Base-by-base conservation (phyloP, 371 early-diverging fungal genomes). In the Mucor lusitanicus region DNA sequence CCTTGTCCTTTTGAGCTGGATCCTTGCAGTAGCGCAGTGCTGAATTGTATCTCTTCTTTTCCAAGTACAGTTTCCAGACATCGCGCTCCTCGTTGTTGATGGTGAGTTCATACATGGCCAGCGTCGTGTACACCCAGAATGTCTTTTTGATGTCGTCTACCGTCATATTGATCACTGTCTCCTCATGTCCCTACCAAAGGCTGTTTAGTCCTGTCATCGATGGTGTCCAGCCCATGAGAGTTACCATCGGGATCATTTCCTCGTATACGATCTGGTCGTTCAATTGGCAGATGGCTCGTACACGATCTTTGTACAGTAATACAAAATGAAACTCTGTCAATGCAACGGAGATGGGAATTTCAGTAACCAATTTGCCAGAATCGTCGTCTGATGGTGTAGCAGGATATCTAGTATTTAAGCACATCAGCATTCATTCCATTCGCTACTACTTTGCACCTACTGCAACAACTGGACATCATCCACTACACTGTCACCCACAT, bases 31-130 rank as follows among this genome's bases (percentile, higher is more conserved):
- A 91, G 40, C 87, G 79, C 33, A 94, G 73, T 3, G 96, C 95
- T 15, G 82, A 76, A 25, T 92, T 91, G 68, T 91, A 97, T 63
- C 87, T 77, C 48, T 85, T 85, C 64, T 89, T 87, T 44, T 87
- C 81, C 44, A 98, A 80, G 67, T 92, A 95, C 0, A 95, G 79
- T 19, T 88, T 85, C 99, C 99, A 98, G 3, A 97, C 91, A 70
- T 97, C 91, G 5, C 96, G 87, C 61, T 95, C 95, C 75, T 98
- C 98, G 53, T 94, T 91, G 1, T 88, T 89, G 40, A 95, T 86
- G 17, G 94, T 84, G 11, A 97, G 81, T 74, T 98, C 97, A 67
- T 90, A 94, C 42, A 98, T 88, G 2, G 90, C 79, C 15, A 74
- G 64, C 5, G 87, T 87, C 2, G 96, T 95, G 53, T 85, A 92